A percentile compares a stretch with the other conserved stretches of the same genome.
These are phyloP conservation scores for Teratosphaeriaceae sp. DNA, from an alignment of 2,329 filamentous ascomycete genomes.

Conservation along the genomic window DNA sequence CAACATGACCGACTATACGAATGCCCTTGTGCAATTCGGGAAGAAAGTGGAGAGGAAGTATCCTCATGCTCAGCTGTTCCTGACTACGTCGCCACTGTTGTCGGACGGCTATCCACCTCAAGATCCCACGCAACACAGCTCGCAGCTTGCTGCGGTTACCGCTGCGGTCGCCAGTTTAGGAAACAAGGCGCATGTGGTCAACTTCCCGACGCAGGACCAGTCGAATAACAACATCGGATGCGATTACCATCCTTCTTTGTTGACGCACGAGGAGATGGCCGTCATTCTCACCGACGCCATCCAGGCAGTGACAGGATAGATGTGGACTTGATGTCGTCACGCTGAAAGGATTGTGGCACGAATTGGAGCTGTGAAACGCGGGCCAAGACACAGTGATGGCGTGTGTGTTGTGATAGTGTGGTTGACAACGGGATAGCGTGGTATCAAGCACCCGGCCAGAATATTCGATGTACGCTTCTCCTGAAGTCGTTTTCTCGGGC, in stretches of 20 bases:
- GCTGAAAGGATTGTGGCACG: too few species aligned
- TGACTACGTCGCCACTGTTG: conserved; percentile 37
- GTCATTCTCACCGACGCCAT: too few species aligned
- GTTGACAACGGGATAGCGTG: too few species aligned
- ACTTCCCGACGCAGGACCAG: conserved; percentile 37
- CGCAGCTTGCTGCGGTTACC: conserved; percentile 30
- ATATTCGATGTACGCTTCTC: too few species aligned
- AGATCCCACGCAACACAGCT: conserved; percentile 34
- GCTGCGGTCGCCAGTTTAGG: conserved; percentile 29
- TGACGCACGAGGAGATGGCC: too few species aligned
- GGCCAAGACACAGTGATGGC: too few species aligned
- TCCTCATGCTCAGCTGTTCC: conserved; percentile 32
- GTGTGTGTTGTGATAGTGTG: too few species aligned
- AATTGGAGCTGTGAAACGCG: too few species aligned
- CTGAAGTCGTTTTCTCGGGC: too few species aligned
- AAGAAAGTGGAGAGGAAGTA: conserved; percentile 31
- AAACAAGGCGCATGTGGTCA: conserved; percentile 33
- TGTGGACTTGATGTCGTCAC: too few species aligned
- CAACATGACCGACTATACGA: conserved; percentile 7
- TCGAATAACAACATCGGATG: neutral
- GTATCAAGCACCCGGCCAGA: too few species aligned
- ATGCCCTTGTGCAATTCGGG: conserved; percentile 29
- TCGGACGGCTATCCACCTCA: conserved; percentile 32
- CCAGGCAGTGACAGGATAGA: too few species aligned
- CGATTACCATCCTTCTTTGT: neutral